Base-by-base conservation (phyloP, 148 eudicot genomes). In the Persicaria tinctoria region DNA sequence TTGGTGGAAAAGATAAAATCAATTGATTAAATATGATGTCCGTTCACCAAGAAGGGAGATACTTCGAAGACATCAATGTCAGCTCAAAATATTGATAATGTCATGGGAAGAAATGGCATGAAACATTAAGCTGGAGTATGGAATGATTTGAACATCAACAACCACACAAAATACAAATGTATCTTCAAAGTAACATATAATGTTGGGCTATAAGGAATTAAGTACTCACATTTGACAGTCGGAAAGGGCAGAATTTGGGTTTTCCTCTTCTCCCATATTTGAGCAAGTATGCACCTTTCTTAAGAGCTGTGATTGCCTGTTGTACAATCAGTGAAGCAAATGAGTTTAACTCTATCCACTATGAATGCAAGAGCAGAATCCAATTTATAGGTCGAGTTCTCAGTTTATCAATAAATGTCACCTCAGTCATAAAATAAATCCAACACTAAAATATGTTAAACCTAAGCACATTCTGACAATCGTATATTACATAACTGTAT, bases 181-280 rank as follows among this genome's bases (percentile, higher is more conserved):
- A 10, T 47, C 45, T 46, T 46, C 13, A 63, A 8, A 51, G 50
- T 4, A 62, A 55, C 17, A 23, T 60, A n/a, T 66, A 46, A 51
- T 64, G 6, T 18, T 54, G 20, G n/a, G 46, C 32, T 56, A 60
- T 45, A 76, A 20, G 68, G 68, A 18, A 63, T 20, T 9, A 20
- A 17, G 74, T 7, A 74, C 88, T 86, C 85, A 92, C 95, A 84
- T 92, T 90, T 60, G 97, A 86, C 73, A 92, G 89, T 64, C 97
- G 89, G 79, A 92, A 92, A n/a, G 93, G 97, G 77, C 94, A 91
- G 79, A 89, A 88, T 76, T 91, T 91, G 5, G 93, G 97, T 76
- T 91, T 91, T 69, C 97, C 97, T 79, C 97, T 85, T 83, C 97
- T 85, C 79, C 97, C 97, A 83, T 92, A 92, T 80, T 92, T 92